Base-by-base conservation (phyloP, 2,329 filamentous ascomycete genomes). In the Hypoxylon sp. region DNA sequence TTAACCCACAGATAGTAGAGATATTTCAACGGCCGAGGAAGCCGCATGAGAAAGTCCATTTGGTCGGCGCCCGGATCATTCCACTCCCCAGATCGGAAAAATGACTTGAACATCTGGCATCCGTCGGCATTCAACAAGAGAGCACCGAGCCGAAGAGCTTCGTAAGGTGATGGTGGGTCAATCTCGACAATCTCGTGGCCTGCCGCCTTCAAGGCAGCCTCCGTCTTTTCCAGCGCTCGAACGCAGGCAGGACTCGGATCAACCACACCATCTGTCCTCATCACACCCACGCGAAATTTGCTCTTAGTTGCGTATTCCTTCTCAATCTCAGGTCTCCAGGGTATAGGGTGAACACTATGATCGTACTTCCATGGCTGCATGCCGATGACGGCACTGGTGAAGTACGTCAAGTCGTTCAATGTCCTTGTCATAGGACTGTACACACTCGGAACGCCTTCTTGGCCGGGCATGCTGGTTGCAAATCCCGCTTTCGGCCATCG, bases 361-460 rank as follows among this genome's bases (percentile, higher is more conserved):
- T 97, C 95, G 76, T 97, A 97, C 66, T 88, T 91, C 95, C 95
- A 98, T 0, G 94, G 93, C 80, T 92, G 84, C 90, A 96, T 95
- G 56, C 88, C 82, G 61, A 98, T 88, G 61, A 98, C 83, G 6
- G 89, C 88, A 58, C 90, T 89, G 2, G 93, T 92, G 79, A 98
- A 98, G 81, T 97, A 97, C 0, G 86, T 87, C 68, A 98, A 82
- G 77, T 98, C 95, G 70, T 90, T 88, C 65, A 97, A 81, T 0
- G 94, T 97, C 59, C 94, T 88, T 2, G 95, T 89, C 95, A 98
- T 98, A 4, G 95, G 95, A 64, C 92, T 95, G 81, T 95, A 97
- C 20, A 97, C 94, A 70, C 91, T 93, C 0, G 93, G 90, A 33
- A 98, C 90, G 0, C 94, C 95, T 77, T 98, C 95, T 78, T 98